phyloP scores from a whole-genome alignment of 208 protist species.

The Trypanosoma avium region DNA sequence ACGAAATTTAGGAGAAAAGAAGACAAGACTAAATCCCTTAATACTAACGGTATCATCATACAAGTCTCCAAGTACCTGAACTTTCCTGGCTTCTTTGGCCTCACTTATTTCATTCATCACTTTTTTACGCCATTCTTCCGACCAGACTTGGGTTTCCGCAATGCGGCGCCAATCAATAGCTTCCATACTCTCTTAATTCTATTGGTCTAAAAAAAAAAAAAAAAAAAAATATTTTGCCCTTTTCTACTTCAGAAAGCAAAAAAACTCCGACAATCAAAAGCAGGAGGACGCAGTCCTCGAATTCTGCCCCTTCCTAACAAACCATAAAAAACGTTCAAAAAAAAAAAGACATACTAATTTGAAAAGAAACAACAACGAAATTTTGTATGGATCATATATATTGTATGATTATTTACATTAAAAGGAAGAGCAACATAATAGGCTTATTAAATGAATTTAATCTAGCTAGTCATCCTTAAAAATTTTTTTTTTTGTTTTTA shows the following conservation, averaged over 20 bases:
- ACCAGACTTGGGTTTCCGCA: not conserved
- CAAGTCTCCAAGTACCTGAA: slow-evolving; percentile 2
- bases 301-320: not conserved
- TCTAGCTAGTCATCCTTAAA: too few relatives aligned
- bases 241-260: too few relatives aligned
- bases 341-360: not conserved
- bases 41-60: slow-evolving; percentile 16
- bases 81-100: not conserved
- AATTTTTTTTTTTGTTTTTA: too few relatives aligned
- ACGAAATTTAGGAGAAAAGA: slow-evolving; percentile 17
- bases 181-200: too few relatives aligned
- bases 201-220: too few relatives aligned
- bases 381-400: too few relatives aligned
- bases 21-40: not conserved
- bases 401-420: too few relatives aligned
- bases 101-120: not conserved
- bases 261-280: not conserved
- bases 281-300: not conserved
- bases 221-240: too few relatives aligned
- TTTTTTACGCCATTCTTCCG: not conserved
- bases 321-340: not conserved
- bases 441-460: too few relatives aligned
- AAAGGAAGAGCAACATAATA: too few relatives aligned
- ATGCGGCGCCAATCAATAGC: not conserved
- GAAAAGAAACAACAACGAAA: not conserved